Conservation (phyloP, 768 basidiomycete species). For the Coprinellus aureogranulatus region DNA sequence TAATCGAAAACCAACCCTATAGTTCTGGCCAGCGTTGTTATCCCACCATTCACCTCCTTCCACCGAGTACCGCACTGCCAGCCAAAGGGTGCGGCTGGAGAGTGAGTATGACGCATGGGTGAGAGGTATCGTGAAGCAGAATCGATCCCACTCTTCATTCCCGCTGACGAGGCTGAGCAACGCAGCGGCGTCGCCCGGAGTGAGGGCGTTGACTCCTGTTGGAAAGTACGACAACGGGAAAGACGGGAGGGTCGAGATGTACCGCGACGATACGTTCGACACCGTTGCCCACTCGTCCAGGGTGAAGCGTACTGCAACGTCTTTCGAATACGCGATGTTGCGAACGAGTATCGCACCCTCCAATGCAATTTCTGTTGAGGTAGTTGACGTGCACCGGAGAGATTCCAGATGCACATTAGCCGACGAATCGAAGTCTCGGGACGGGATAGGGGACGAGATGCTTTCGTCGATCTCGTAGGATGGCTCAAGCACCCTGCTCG, state of each 20-base stretch:
- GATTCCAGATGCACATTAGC: slow-evolving; percentile 35
- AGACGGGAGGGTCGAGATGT: slow-evolving; percentile 41
- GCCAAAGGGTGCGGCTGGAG: slow-evolving; percentile 51
- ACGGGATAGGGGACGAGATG: slow-evolving; percentile 26
- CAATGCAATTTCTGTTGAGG: slow-evolving; percentile 29
- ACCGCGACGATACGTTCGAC: slow-evolving; percentile 66
- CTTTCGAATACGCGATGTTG: slow-evolving; percentile 85
- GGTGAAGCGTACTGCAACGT: slow-evolving; percentile 82
- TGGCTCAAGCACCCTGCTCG: not conserved
- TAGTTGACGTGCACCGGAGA: slow-evolving; percentile 14
- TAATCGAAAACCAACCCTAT: slow-evolving; percentile 63
- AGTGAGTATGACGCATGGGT: slow-evolving; percentile 62
- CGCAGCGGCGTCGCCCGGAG: slow-evolving; percentile 15
- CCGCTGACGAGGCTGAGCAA: not conserved
- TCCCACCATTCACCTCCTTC: slow-evolving; percentile 86
- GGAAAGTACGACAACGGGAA: slow-evolving; percentile 29
- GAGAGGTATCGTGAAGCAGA: slow-evolving; percentile 61
- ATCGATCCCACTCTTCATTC: slow-evolving; percentile 50
- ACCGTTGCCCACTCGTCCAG: slow-evolving; percentile 94
- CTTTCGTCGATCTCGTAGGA: slow-evolving; percentile 21
- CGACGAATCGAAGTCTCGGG: slow-evolving; percentile 13
- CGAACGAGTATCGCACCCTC: slow-evolving; percentile 78
- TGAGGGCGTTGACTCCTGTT: not conserved
- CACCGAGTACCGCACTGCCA: slow-evolving; percentile 53
- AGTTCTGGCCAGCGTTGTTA: slow-evolving; percentile 79